Percentiles rank a stretch among this genome's conserved stretches.
Evolutionary conservation across 2,329 filamentous ascomycete genomes (phyloP).

Genomic region (Alternaria postmessia): DNA sequence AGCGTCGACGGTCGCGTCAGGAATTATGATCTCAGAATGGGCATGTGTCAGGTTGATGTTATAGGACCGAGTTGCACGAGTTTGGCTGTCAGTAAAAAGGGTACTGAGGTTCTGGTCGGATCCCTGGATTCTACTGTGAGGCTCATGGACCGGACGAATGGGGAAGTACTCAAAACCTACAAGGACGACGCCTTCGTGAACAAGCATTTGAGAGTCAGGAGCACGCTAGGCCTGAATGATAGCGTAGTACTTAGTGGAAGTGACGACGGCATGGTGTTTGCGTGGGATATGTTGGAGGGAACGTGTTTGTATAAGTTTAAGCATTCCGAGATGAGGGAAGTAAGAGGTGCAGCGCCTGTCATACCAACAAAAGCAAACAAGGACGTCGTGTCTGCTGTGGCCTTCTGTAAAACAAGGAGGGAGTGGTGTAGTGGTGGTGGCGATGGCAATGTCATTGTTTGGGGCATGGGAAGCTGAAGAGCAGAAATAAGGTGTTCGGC

Average conservation of each 20-base stretch:
- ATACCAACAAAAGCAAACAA: slow-evolving; percentile 46
- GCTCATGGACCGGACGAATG: slow-evolving; percentile 80
- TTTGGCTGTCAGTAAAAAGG: slow-evolving; percentile 74
- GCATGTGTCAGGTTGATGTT: slow-evolving; percentile 60
- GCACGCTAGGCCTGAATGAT: slow-evolving; percentile 77
- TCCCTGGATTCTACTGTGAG: slow-evolving; percentile 79
- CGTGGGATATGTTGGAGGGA: slow-evolving; percentile 85
- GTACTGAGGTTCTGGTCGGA: slow-evolving; percentile 76
- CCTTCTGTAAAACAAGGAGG: slow-evolving; percentile 56
- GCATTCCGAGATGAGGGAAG: slow-evolving; percentile 49
- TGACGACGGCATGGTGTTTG: slow-evolving; percentile 76
- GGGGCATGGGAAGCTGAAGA: slow-evolving; percentile 33
- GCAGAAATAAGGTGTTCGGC: not conserved
- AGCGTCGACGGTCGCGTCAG: slow-evolving; percentile 87
- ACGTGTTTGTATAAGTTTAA: slow-evolving; percentile 69
- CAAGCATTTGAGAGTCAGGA: slow-evolving; percentile 75
- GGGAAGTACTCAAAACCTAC: slow-evolving; percentile 77
- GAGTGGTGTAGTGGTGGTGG: slow-evolving; percentile 61
- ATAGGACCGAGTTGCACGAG: slow-evolving; percentile 73
- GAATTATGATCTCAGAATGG: slow-evolving; percentile 83
- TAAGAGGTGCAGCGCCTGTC: slow-evolving; percentile 42
- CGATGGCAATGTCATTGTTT: slow-evolving; percentile 54
- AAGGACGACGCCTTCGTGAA: slow-evolving; percentile 67
- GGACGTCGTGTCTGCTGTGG: slow-evolving; percentile 58
- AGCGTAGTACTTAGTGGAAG: slow-evolving; percentile 82